phyloP scores from a whole-genome alignment of 345 rosid species.

The Lumnitzera racemosa region DNA sequence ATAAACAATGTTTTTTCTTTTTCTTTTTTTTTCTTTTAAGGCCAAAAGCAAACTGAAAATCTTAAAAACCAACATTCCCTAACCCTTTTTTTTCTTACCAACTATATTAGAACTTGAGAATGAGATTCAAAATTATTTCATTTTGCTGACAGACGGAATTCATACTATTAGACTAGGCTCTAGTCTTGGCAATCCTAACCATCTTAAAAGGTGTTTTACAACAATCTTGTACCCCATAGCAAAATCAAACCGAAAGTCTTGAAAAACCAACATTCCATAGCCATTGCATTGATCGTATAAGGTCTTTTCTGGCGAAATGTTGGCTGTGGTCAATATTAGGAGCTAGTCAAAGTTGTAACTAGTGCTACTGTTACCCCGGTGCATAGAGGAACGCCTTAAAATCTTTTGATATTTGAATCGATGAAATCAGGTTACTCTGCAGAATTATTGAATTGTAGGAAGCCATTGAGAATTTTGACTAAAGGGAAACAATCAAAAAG shows the following conservation, averaged over 20 bases:
- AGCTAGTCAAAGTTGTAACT: conserved; percentile 84
- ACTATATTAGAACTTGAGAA: no score
- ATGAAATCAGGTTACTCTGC: no score
- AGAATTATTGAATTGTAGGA: no score
- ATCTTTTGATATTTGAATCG: not conserved
- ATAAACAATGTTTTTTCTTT: no score
- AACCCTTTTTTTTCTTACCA: conserved; percentile 1
- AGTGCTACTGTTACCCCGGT: conserved; percentile 71
- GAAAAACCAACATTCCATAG: conserved; percentile 49
- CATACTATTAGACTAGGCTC: no score
- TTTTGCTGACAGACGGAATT: no score
- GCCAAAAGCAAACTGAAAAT: conserved; percentile 86
- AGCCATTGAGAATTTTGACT: no score
- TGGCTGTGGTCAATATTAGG: conserved; percentile 92
- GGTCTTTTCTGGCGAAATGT: conserved; percentile 80
- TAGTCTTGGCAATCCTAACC: no score
- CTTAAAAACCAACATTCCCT: conserved; percentile 61
- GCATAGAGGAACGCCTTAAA: not conserved
- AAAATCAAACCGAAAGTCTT: conserved; percentile 91
- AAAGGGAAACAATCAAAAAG: no score
- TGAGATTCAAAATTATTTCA: no score
- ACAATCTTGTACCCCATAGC: not conserved
- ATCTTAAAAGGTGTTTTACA: no score
- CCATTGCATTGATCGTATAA: conserved; percentile 68
- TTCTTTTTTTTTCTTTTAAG: no score